A percentile compares a stretch with the other conserved stretches of the same genome.
These are phyloP conservation scores for Hygrophila difformis DNA, from an alignment of 257 asterid genomes.

Conservation along the genomic window DNA sequence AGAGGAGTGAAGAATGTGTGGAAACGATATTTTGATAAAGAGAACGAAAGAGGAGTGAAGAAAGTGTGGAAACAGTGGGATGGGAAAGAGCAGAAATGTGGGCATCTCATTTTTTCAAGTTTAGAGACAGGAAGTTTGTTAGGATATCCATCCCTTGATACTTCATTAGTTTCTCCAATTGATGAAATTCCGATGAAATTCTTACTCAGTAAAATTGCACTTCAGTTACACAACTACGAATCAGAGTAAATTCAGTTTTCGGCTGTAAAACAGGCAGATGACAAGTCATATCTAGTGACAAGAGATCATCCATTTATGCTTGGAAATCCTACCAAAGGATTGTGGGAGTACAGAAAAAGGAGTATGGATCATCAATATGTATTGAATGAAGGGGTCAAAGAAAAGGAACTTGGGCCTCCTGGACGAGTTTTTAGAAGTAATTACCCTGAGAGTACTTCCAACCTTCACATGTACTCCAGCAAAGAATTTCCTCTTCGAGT, in stretches of 20 bases:
- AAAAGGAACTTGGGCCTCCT: constrained; percentile 11
- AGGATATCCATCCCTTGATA: no score
- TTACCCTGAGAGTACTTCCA: not conserved
- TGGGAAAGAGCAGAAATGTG: no score
- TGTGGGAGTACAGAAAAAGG: constrained; percentile 6
- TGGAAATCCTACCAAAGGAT: not conserved
- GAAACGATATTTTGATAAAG: not conserved
- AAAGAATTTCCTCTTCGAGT: constrained; percentile 10
- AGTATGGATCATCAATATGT: not conserved
- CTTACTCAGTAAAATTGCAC: not conserved
- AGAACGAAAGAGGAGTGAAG: no score
- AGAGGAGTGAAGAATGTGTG: no score
- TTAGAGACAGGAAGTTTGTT: no score
- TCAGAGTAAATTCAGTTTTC: constrained; percentile 4
- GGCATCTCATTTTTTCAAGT: no score
- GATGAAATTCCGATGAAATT: not conserved
- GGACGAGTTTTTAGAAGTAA: constrained; percentile 1
- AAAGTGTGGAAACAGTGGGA: no score
- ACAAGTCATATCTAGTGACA: not conserved
- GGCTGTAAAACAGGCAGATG: not conserved
- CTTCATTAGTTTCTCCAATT: not conserved
- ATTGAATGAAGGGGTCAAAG: constrained; percentile 7
- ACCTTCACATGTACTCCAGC: constrained; percentile 4
- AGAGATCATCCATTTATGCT: not conserved
- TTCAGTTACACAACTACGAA: rapidly evolving